Percentiles rank a stretch among this genome's conserved stretches.
Conservation (phyloP, 2,329 filamentous ascomycete genomes). For the Colletotrichum limetticola region DNA sequence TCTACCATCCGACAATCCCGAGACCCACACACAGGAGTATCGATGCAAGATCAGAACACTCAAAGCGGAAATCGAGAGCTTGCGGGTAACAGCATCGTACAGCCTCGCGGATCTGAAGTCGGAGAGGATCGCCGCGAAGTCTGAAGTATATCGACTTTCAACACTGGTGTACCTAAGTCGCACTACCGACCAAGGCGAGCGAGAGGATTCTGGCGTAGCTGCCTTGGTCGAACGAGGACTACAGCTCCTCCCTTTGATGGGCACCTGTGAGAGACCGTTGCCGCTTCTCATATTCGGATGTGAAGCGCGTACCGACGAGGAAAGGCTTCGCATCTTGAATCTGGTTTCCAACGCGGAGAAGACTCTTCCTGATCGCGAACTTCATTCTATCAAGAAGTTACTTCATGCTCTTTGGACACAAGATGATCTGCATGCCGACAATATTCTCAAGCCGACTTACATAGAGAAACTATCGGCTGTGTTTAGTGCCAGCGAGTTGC, state of each 20-base stretch:
- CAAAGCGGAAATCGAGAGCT: not conserved
- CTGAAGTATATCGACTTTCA: not conserved
- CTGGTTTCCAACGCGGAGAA: constrained; percentile 42
- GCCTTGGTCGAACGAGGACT: not conserved
- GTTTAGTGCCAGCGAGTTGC: constrained; percentile 33
- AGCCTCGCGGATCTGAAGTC: not conserved
- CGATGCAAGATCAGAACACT: not conserved
- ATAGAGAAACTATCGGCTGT: constrained; percentile 27
- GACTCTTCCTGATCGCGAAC: constrained; percentile 33
- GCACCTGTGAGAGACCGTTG: constrained; percentile 37
- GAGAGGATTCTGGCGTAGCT: not conserved
- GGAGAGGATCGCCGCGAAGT: not conserved
- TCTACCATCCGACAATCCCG: not conserved
- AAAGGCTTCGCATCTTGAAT: constrained; percentile 35
- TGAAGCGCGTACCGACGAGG: constrained; percentile 39
- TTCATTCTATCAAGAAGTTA: constrained; percentile 37
- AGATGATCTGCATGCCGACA: constrained; percentile 42
- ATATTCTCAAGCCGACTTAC: constrained; percentile 25
- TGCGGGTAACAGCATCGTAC: not conserved
- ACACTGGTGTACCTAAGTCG: constrained; percentile 3
- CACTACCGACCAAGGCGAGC: not conserved
- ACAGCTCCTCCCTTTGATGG: not conserved
- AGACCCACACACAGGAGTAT: not conserved
- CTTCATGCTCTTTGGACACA: constrained; percentile 47
- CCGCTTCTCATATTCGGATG: constrained; percentile 39